phyloP scores from a whole-genome alignment of 73 alveolate genomes.

The Uronychia setigera region DNA sequence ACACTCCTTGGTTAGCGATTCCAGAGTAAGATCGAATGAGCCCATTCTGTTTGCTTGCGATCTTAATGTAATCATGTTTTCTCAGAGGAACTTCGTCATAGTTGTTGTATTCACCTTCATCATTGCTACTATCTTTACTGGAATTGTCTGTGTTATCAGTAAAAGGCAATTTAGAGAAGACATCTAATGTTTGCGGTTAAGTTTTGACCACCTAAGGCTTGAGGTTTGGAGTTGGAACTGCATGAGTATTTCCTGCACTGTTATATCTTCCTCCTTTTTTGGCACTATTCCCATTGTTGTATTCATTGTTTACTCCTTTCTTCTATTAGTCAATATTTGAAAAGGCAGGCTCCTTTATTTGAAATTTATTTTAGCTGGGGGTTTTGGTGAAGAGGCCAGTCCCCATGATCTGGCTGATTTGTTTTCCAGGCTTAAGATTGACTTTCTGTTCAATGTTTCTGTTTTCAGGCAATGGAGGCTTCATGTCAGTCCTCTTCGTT shows the following conservation, averaged over 20 bases:
- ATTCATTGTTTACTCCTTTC: background rate
- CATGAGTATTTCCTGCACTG: background rate
- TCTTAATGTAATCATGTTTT: background rate
- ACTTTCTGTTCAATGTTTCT: too few relatives aligned
- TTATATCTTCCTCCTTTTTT: background rate
- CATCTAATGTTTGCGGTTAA: too few relatives aligned
- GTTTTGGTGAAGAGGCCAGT: background rate
- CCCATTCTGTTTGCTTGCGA: slow-evolving; percentile 79
- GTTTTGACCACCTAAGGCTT: background rate
- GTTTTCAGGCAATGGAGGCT: too few relatives aligned
- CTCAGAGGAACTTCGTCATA: background rate
- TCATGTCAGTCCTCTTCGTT: too few relatives aligned
- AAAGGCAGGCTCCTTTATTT: background rate
- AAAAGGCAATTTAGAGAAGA: too few relatives aligned
- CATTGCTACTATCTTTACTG: background rate
- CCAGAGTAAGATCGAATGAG: slow-evolving; percentile 84
- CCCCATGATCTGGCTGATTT: too few relatives aligned
- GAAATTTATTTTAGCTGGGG: background rate
- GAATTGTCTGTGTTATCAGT: background rate
- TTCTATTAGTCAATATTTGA: background rate
- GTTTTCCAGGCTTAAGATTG: too few relatives aligned
- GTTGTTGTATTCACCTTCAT: background rate
- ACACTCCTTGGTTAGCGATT: slow-evolving; percentile 86
- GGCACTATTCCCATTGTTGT: background rate
- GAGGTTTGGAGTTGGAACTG: background rate